phyloP scores from a whole-genome alignment of 116 monocot genomes.

The Iris pallida region DNA sequence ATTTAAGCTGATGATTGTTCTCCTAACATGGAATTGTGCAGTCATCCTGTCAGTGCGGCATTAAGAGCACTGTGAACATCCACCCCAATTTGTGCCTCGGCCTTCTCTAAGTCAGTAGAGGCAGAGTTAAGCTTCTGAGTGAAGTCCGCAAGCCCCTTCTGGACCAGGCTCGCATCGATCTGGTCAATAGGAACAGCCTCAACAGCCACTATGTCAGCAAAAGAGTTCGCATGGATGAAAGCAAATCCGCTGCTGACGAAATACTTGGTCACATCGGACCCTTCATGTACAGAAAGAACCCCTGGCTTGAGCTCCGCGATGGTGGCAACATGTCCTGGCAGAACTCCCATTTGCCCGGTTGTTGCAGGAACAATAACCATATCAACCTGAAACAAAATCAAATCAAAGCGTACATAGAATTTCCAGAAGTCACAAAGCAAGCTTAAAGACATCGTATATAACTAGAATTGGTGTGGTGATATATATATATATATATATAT shows the following conservation, averaged over 20 bases:
- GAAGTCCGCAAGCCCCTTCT: constrained; percentile 80
- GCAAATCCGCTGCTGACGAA: constrained; percentile 87
- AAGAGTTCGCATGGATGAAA: constrained; percentile 78
- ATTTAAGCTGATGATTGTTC: background rate
- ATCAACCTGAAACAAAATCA: constrained; percentile 48
- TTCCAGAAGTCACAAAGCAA: background rate
- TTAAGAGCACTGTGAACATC: constrained; percentile 88
- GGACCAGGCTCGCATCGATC: constrained; percentile 58
- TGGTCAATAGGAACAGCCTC: constrained; percentile 69
- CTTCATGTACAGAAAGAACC: constrained; percentile 79
- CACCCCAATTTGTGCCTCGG: constrained; percentile 80
- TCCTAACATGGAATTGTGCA: background rate
- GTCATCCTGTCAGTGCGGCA: constrained; percentile 57
- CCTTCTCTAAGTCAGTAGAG: constrained; percentile 73
- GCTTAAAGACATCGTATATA: background rate
- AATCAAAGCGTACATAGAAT: background rate
- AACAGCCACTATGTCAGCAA: constrained; percentile 68
- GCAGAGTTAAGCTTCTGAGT: constrained; percentile 77
- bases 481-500: no score
- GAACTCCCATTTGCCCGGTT: constrained; percentile 86
- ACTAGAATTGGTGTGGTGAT: no score
- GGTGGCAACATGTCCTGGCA: constrained; percentile 83
- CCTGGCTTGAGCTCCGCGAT: constrained; percentile 90
- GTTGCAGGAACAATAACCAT: constrained; percentile 89
- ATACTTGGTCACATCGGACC: constrained; percentile 67